A percentile compares a stretch with the other conserved stretches of the same genome.
These are phyloP conservation scores for Plantago elongata DNA, from an alignment of 257 asterid genomes.

Conservation along the genomic window DNA sequence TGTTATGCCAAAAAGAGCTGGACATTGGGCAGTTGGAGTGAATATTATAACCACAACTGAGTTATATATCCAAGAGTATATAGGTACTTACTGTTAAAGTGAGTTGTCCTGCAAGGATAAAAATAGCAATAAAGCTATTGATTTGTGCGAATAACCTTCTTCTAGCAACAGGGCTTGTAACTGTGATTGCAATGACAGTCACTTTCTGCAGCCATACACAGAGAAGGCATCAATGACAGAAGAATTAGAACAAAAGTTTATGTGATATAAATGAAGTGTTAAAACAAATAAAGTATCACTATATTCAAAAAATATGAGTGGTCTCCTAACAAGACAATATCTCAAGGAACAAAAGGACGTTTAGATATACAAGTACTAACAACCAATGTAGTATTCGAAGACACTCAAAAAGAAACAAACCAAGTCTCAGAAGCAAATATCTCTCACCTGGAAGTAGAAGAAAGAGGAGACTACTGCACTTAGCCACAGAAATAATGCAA, in stretches of 20 bases:
- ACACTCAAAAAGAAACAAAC: neutral
- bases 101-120: conserved; percentile 92
- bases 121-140: conserved; percentile 92
- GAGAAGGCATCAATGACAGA: conserved; percentile 4
- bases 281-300: too few relatives aligned
- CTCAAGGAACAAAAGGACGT: too few relatives aligned
- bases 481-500: conserved; percentile 86
- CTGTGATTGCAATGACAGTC: conserved; percentile 74
- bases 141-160: conserved; percentile 84
- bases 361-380: too few relatives aligned
- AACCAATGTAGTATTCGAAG: too few relatives aligned
- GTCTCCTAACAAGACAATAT: too few relatives aligned
- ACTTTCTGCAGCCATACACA: conserved; percentile 71
- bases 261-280: too few relatives aligned
- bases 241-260: too few relatives aligned
- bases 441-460: conserved; percentile 90
- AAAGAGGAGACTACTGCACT: conserved; percentile 90
- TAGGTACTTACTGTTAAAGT: conserved; percentile 62
- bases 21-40: too few relatives aligned
- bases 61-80: neutral
- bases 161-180: conserved; percentile 70
- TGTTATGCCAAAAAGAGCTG: too few relatives aligned
- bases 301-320: too few relatives aligned
- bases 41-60: too few relatives aligned
- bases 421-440: conserved; percentile 6